Evolutionary conservation across 352 stramenopile genomes (phyloP).

Genomic region (Globisporangium sylvaticum): DNA sequence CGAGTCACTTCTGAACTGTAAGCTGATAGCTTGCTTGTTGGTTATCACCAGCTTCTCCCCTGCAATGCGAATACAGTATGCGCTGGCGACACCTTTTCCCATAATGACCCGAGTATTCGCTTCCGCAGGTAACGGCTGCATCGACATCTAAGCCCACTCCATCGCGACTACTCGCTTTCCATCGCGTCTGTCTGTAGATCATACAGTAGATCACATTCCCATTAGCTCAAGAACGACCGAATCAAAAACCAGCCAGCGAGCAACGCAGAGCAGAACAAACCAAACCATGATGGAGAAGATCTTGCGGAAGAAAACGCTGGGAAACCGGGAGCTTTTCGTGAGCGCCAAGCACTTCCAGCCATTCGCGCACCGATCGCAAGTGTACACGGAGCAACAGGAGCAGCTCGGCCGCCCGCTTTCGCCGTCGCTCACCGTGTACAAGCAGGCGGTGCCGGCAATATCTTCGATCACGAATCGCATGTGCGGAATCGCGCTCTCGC

Average conservation of each 20-base stretch:
- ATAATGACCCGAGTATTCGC: neutral
- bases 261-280: neutral
- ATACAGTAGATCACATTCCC: too few species aligned
- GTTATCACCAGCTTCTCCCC: too few species aligned
- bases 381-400: slow-evolving; percentile 76
- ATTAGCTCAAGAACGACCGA: too few species aligned
- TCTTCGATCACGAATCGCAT: slow-evolving; percentile 90
- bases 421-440: slow-evolving; percentile 92
- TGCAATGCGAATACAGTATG: too few species aligned
- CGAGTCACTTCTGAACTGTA: too few species aligned
- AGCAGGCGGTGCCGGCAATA: slow-evolving; percentile 86
- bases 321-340: neutral
- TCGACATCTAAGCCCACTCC: too few species aligned
- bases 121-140: slow-evolving; percentile 12
- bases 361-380: neutral
- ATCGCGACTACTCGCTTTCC: too few species aligned
- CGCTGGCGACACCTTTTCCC: too few species aligned
- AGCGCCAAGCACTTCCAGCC: neutral
- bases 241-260: too few species aligned
- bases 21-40: too few species aligned
- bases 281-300: neutral
- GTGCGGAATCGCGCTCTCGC: slow-evolving; percentile 70
- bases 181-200: too few species aligned
- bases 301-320: neutral
- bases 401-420: slow-evolving; percentile 81